Base-by-base conservation (phyloP, 2,329 filamentous ascomycete genomes). In the Alternaria triticina region DNA sequence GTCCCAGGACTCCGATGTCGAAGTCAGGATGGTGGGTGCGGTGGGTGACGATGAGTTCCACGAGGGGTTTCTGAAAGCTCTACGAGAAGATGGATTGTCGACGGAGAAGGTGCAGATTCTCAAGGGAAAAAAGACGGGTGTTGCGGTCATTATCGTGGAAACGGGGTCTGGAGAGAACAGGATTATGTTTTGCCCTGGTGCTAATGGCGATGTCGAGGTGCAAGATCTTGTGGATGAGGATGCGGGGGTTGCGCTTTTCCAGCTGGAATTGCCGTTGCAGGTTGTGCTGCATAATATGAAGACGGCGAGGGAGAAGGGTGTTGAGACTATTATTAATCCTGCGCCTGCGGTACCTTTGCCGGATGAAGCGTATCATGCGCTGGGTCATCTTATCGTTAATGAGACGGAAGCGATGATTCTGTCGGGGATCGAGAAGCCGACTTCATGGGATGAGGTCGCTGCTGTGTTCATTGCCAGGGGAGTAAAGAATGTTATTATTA, bases 371-470 rank as follows among this genome's bases (percentile, higher is more conserved):
- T 96, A 91, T 76, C 71, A 78, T 7, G 87, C 87, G 1, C 85
- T 97, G 30, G 88, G 89, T 45, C 93, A 97, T 73, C 84, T 97
- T 46, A 88, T 97, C 54, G 87, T 97, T 72, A 97, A 98, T 75
- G 94, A 97, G 83, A 96, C 91, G 1, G 94, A 97, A 82, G 92
- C 94, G 3, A 87, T 89, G 9, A 87, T 94, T 54, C 85, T 97
- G 58, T 89, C 88, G 0, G 88, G 87, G 2, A 83, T 79, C n/a
- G 71, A 74, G 27, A 76, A 70, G 54, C 73, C 67, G 11, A 75
- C 62, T 45, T 77, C 77, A 4, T 76, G 77, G 68, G 72, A 80
- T 43, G 68, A 75, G 23, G 74, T 81, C 13, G 77, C 79, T 13
- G 70, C 74, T 4, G 54, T 73, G 52, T 96, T 97, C 79, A 81